Conservation (phyloP, 257 asterid genomes). For the Nicotiana noctiflora region DNA sequence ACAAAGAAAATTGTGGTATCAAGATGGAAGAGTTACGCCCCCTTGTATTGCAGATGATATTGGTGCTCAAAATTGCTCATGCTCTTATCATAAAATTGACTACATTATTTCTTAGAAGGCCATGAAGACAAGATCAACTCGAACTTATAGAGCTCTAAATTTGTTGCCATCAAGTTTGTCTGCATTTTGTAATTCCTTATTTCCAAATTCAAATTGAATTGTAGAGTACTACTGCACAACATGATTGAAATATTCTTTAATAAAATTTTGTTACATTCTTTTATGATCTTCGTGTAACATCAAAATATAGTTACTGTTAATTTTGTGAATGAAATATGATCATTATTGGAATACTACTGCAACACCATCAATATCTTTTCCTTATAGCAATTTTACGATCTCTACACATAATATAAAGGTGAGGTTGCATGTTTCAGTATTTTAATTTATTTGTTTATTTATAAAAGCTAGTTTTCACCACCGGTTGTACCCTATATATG, state of each 20-base stretch:
- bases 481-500: too few relatives aligned
- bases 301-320: not conserved
- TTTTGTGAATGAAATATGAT: not conserved
- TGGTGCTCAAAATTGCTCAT: conserved; percentile 7
- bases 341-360: too few relatives aligned
- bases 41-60: conserved; percentile 7
- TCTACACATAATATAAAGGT: too few relatives aligned
- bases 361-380: too few relatives aligned
- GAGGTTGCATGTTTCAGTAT: too few relatives aligned
- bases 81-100: not conserved
- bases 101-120: not conserved
- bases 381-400: too few relatives aligned
- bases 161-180: not conserved
- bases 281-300: not conserved
- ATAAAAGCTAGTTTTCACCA: too few relatives aligned
- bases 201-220: not conserved
- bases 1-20: not conserved
- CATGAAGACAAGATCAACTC: not conserved
- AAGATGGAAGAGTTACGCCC: not conserved
- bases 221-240: not conserved
- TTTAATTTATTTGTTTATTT: too few relatives aligned
- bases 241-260: not conserved
- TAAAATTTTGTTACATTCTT: not conserved
- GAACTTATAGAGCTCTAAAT: not conserved
- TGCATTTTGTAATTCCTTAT: not conserved